Evolutionary conservation across 1,284 basidiomycete species (phyloP).

Genomic region (Coriolopsis trogii): DNA sequence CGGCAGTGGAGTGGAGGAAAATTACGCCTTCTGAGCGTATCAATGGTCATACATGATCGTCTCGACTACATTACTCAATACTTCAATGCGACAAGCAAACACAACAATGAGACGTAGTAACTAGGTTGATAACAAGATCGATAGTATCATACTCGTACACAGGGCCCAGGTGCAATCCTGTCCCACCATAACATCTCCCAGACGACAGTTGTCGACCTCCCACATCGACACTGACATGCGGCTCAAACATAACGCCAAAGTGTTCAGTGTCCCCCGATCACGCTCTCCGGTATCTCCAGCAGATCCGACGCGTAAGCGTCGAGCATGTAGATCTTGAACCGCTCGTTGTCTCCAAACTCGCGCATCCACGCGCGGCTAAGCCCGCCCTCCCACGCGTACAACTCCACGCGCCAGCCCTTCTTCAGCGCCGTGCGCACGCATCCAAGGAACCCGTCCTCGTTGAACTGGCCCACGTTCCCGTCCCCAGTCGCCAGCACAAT

Average conservation of each 20-base stretch:
- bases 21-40: too few species aligned
- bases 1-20: too few species aligned
- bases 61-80: too few species aligned
- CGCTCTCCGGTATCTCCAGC: slow-evolving; percentile 31
- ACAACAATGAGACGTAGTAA: too few species aligned
- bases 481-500: slow-evolving; percentile 90
- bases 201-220: too few species aligned
- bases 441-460: slow-evolving; percentile 85
- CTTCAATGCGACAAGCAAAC: too few species aligned
- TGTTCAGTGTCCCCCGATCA: slow-evolving; percentile 9
- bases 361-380: slow-evolving; percentile 72
- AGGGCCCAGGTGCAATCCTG: too few species aligned
- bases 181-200: too few species aligned
- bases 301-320: slow-evolving; percentile 36
- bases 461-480: slow-evolving; percentile 87
- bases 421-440: slow-evolving; percentile 81
- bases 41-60: too few species aligned
- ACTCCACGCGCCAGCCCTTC: slow-evolving; percentile 86
- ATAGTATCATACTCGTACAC: too few species aligned
- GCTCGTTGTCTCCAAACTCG: slow-evolving; percentile 57
- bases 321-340: slow-evolving; percentile 35
- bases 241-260: slow-evolving; percentile 26
- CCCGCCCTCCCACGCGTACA: slow-evolving; percentile 85
- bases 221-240: slow-evolving; percentile 10
- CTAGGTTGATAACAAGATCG: too few species aligned